Evolutionary conservation across 2,329 filamentous ascomycete species (phyloP), one percentile per base, ranked within the genome.

Genomic region (Didymella pinodella): DNA sequence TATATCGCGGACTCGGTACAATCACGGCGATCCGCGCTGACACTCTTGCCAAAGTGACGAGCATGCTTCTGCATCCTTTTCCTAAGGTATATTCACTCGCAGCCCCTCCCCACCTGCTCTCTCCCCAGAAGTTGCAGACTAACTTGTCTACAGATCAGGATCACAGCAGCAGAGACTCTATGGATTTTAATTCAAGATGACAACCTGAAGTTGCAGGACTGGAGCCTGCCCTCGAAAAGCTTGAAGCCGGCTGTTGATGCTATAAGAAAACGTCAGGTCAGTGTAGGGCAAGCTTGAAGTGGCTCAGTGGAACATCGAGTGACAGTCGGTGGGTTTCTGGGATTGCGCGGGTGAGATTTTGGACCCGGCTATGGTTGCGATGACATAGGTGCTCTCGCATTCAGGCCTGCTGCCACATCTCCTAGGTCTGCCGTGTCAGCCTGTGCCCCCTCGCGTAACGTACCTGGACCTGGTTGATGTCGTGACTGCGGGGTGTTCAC

Each of bases 61-160:
- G 85, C 22, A 86, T 97, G 81, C 80, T 97, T 63, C 77, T 87
- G 57, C 94, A 97, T 79, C 91, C 92, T 0, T 97, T 92, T 82
- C 92, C 93, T 6, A 85, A 86, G 69, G 87, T 96, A 66, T 22
- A 16, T 29, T 3, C 20, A 40, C n/a, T 20, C 36, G 8, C 36
- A 6, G 20, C n/a, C 12, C 7, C n/a, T 2, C 18, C 22, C 10
- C 11, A 7, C 3, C 22, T 22, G 2, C 22, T 22, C 12, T 4
- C n/a, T 3, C 14, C 22, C 10, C 11, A 11, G 3, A 44, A 6
- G 16, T 28, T 12, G 66, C 6, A 14, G 4, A 14, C 26, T 51
- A 18, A 26, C 8, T 36, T 26, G 10, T 31, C 28, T 26, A 32
- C 25, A 73, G 71, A 70, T 77, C 47, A 68, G 74, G 4, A 72